These are phyloP conservation scores for Pichiaceae sp. DNA, from an alignment of 1,139 yeast genomes.

Conservation along the genomic window DNA sequence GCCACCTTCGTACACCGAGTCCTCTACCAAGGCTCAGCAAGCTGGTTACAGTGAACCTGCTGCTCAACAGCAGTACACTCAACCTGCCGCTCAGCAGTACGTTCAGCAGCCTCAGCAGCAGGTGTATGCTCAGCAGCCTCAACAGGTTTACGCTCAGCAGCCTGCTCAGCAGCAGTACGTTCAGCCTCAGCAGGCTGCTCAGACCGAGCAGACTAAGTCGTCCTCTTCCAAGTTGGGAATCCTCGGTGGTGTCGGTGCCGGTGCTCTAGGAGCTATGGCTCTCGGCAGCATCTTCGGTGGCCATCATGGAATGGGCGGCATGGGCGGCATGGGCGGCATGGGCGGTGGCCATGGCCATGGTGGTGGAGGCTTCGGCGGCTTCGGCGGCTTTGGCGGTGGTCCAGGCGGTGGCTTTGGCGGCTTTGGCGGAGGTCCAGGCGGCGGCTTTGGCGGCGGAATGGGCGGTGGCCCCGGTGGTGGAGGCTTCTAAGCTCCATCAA, in stretches of 20 bases:
- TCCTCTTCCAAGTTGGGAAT: too few species aligned
- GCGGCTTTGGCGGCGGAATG: conserved; percentile 17
- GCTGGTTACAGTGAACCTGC: background rate
- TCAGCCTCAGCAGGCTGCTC: conserved; percentile 12
- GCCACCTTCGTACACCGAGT: conserved; percentile 17
- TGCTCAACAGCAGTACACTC: conserved; percentile 7
- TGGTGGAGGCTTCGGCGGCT: too few species aligned
- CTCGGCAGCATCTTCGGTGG: conserved; percentile 12
- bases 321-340: conserved; percentile 8
- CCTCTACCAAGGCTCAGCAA: background rate
- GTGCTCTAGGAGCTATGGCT: conserved; percentile 21
- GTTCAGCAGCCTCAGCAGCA: conserved; percentile 2
- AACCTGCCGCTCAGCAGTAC: conserved; percentile 6
- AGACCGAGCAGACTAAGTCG: too few species aligned
- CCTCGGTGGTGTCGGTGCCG: conserved; percentile 24
- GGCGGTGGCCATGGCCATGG: conserved; percentile 7
- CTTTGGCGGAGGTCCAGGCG: conserved; percentile 7
- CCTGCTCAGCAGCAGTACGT: conserved; percentile 8
- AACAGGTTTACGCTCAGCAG: conserved; percentile 2
- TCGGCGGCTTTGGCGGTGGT: conserved; percentile 6
- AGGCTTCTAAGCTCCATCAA: conserved; percentile 12
- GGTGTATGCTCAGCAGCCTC: conserved; percentile 5
- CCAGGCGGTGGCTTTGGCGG: conserved; percentile 6
- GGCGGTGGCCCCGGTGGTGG: conserved; percentile 25
- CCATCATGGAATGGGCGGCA: conserved; percentile 1